Evolutionary conservation across 2,329 filamentous ascomycete genomes (phyloP).

Genomic region (Fusarium begoniae): DNA sequence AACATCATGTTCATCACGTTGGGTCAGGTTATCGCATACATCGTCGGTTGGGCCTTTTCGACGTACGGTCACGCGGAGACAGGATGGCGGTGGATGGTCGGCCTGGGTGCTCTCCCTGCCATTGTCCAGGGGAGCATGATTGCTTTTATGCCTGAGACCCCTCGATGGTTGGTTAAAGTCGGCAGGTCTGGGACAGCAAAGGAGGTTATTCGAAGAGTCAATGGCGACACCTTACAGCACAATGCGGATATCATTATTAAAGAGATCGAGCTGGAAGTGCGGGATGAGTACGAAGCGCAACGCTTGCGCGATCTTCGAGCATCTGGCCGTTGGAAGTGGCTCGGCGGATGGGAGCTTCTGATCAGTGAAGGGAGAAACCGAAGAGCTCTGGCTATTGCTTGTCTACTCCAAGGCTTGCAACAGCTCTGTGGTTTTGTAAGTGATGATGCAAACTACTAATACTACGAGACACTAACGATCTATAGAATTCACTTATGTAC

Average conservation of each 20-base stretch:
- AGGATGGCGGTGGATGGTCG: conserved; percentile 94
- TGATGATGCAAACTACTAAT: conserved; percentile 23
- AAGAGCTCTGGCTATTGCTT: conserved; percentile 84
- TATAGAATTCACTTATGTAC: conserved; percentile 88
- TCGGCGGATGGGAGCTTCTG: conserved; percentile 62
- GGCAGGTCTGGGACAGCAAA: conserved; percentile 70
- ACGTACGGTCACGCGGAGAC: conserved; percentile 59
- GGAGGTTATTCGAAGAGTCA: conserved; percentile 71
- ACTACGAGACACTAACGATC: background rate
- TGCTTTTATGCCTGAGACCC: conserved; percentile 83
- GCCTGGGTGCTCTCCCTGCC: conserved; percentile 82
- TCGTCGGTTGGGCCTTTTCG: conserved; percentile 81
- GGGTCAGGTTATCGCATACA: conserved; percentile 89
- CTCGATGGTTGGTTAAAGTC: conserved; percentile 82
- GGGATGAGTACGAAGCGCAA: conserved; percentile 70
- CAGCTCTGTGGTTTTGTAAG: conserved; percentile 85
- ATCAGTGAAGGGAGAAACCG: conserved; percentile 69
- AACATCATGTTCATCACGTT: conserved; percentile 85
- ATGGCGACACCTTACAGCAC: conserved; percentile 58
- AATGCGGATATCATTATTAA: conserved; percentile 69
- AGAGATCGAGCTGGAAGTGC: conserved; percentile 77
- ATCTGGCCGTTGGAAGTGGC: conserved; percentile 47
- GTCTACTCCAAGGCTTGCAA: conserved; percentile 85
- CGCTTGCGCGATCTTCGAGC: conserved; percentile 46
- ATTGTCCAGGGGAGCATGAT: conserved; percentile 75